Percentiles rank a stretch among this genome's conserved stretches.
phyloP scores from a whole-genome alignment of 257 asterid genomes.

The Perilla frutescens region DNA sequence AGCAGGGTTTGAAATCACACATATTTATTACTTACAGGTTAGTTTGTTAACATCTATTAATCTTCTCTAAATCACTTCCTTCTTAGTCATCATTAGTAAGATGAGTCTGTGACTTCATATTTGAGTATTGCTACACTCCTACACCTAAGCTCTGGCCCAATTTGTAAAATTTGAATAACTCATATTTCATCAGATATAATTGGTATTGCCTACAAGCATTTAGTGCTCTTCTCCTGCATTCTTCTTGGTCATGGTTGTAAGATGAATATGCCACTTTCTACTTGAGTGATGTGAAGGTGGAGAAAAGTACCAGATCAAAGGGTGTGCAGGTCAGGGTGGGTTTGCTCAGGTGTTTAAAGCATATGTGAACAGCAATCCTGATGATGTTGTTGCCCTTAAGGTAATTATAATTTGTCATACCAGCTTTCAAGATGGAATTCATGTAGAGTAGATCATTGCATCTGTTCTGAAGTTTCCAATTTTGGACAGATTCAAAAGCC shows the following conservation, averaged over 20 bases:
- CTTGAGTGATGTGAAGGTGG: slow-evolving; percentile 55
- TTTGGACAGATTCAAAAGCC: slow-evolving; percentile 87
- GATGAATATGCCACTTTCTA: slow-evolving; percentile 7
- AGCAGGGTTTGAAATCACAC: background rate
- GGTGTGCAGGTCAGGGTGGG: slow-evolving; percentile 99
- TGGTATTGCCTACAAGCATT: too few relatives aligned
- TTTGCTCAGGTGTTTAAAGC: slow-evolving; percentile 98
- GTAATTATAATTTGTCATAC: slow-evolving; percentile 41
- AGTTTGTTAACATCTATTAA: background rate
- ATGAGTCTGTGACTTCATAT: too few relatives aligned
- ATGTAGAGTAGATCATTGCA: slow-evolving; percentile 29
- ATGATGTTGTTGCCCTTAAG: slow-evolving; percentile 88
- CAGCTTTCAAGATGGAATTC: slow-evolving; percentile 7
- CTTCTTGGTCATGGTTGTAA: slow-evolving; percentile 3
- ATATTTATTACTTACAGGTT: background rate
- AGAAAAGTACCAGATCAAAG: slow-evolving; percentile 89
- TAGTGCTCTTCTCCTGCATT: too few relatives aligned
- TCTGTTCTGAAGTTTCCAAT: slow-evolving; percentile 27
- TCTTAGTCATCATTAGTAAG: too few relatives aligned
- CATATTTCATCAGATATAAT: too few relatives aligned
- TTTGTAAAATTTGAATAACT: too few relatives aligned
- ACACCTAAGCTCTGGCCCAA: too few relatives aligned
- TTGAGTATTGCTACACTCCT: too few relatives aligned
- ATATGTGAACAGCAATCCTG: slow-evolving; percentile 69
- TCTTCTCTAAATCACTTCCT: background rate